A percentile compares a stretch with the other conserved stretches of the same genome.
Evolutionary conservation across 2,329 filamentous ascomycete genomes (phyloP).

Genomic region (Sarocladium strictum): DNA sequence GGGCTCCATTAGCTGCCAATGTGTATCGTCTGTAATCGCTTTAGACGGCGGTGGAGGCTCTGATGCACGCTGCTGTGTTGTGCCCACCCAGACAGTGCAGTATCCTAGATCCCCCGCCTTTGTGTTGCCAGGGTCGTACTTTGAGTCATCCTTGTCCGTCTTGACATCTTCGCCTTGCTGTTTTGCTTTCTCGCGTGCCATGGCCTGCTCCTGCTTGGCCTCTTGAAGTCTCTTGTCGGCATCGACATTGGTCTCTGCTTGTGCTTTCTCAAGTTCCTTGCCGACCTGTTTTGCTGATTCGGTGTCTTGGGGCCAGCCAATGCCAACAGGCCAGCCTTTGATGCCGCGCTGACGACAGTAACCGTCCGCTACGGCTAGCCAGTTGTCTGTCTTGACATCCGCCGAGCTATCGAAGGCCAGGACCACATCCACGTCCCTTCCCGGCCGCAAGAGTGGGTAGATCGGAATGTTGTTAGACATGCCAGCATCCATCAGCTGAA

Average conservation of each 20-base stretch:
- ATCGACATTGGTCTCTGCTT: slow-evolving; percentile 53
- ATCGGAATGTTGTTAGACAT: slow-evolving; percentile 99
- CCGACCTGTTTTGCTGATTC: slow-evolving; percentile 55
- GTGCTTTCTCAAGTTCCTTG: slow-evolving; percentile 59
- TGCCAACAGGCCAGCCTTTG: slow-evolving; percentile 89
- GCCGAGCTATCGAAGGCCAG: slow-evolving; percentile 93
- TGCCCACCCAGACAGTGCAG: slow-evolving; percentile 94
- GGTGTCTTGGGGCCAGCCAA: slow-evolving; percentile 76
- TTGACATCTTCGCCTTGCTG: slow-evolving; percentile 19
- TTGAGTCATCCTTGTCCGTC: slow-evolving; percentile 24
- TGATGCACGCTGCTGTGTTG: slow-evolving; percentile 63
- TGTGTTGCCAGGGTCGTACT: slow-evolving; percentile 36
- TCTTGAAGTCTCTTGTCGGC: slow-evolving; percentile 58
- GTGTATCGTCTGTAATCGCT: slow-evolving; percentile 54
- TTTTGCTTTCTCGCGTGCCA: slow-evolving; percentile 18
- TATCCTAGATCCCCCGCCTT: slow-evolving; percentile 66
- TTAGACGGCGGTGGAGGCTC: slow-evolving; percentile 46
- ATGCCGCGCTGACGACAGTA: slow-evolving; percentile 86
- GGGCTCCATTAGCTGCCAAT: slow-evolving; percentile 63
- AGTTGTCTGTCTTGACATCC: slow-evolving; percentile 90
- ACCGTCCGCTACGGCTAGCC: slow-evolving; percentile 89
- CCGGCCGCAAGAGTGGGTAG: slow-evolving; percentile 85
- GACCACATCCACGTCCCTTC: slow-evolving; percentile 81
- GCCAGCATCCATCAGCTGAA: slow-evolving; percentile 90
- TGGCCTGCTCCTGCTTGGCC: slow-evolving; percentile 45